These are phyloP conservation scores for Blastocystis sp. DNA, from an alignment of 352 stramenopile genomes.

Conservation along the genomic window DNA sequence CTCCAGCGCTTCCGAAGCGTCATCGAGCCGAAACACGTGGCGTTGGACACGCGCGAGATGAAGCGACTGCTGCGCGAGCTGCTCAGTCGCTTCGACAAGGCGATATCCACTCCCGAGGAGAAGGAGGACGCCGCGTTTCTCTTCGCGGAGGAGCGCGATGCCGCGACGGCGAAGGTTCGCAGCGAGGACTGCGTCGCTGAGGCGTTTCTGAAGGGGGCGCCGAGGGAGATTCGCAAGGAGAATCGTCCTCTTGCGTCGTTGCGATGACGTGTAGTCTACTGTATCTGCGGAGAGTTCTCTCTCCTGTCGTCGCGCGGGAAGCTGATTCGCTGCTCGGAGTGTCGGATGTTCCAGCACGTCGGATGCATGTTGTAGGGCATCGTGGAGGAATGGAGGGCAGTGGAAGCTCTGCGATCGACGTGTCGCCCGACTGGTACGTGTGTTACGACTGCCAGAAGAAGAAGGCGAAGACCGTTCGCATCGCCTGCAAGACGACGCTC, in stretches of 20 bases:
- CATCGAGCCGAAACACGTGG: background rate
- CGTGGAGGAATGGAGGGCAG: background rate
- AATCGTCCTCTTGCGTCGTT: background rate
- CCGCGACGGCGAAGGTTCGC: background rate
- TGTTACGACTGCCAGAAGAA: constrained; percentile 28
- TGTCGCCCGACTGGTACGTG: background rate
- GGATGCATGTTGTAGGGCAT: background rate
- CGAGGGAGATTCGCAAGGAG: background rate
- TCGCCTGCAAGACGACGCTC: background rate
- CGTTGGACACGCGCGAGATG: background rate
- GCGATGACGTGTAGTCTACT: background rate
- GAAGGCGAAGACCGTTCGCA: background rate
- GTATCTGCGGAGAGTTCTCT: background rate
- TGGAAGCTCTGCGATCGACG: background rate
- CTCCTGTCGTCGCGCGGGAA: background rate
- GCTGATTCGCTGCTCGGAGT: background rate
- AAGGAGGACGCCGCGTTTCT: background rate
- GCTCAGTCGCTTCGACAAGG: background rate
- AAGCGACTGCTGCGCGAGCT: background rate
- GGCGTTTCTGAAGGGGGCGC: background rate
- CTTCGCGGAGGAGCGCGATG: background rate
- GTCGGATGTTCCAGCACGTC: background rate
- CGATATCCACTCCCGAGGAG: background rate
- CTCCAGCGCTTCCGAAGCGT: background rate
- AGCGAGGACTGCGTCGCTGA: background rate